A percentile compares a stretch with the other conserved stretches of the same genome.
These are phyloP conservation scores for Starmerella sp. DNA, from an alignment of 805 yeast genomes.

Conservation along the genomic window DNA sequence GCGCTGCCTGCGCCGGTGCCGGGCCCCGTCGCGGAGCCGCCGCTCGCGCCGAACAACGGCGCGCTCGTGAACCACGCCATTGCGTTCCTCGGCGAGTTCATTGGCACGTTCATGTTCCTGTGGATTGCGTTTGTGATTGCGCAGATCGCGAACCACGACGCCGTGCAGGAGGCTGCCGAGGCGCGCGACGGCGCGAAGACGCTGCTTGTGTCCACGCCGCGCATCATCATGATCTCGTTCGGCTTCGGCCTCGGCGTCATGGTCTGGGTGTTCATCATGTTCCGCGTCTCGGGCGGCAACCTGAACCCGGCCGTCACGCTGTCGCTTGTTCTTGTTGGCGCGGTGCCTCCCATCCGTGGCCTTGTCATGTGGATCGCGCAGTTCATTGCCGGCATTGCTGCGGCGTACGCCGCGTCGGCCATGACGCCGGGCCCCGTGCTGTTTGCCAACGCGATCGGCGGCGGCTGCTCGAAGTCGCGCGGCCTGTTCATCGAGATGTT, in stretches of 20 bases:
- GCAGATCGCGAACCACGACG: conserved; percentile 1
- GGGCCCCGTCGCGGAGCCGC: conserved; percentile 3
- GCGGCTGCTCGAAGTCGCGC: conserved; percentile 1
- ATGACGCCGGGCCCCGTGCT: conserved; percentile 2
- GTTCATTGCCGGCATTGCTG: conserved; percentile 3
- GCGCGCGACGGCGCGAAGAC: not conserved
- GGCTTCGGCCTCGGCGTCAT: conserved; percentile 3
- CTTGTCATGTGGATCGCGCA: conserved; percentile 2
- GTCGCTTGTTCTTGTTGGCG: conserved; percentile 2
- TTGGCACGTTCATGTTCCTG: conserved; percentile 3
- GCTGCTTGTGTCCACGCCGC: conserved; percentile 1
- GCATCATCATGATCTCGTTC: conserved; percentile 1
- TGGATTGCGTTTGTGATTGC: conserved; percentile 5
- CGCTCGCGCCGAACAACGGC: conserved; percentile 1
- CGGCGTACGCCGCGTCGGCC: conserved; percentile 1
- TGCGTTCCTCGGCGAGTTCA: not conserved
- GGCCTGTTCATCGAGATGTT: conserved; percentile 1
- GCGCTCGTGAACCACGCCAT: not conserved
- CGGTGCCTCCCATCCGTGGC: not conserved
- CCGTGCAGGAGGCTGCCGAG: not conserved
- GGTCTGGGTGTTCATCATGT: conserved; percentile 4
- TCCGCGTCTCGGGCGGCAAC: conserved; percentile 5
- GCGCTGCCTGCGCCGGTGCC: not conserved
- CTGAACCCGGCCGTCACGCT: conserved; percentile 1
- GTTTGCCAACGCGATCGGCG: conserved; percentile 1